phyloP scores from a whole-genome alignment of 257 asterid genomes.

The Gynochthodes officinalis region DNA sequence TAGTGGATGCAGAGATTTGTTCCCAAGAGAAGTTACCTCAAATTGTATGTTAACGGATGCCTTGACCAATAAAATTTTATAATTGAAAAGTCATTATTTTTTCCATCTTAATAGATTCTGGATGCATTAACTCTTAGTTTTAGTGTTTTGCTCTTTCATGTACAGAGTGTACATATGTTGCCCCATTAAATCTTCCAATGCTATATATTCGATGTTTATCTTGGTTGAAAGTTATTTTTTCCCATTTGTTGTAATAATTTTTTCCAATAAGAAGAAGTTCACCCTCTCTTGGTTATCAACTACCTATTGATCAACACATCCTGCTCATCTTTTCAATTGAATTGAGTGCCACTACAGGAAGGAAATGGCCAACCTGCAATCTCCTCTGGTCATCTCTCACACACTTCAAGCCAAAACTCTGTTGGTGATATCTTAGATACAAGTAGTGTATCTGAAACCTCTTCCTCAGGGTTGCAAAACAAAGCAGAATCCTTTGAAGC shows the following conservation, averaged over 20 bases:
- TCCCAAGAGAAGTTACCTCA: not conserved
- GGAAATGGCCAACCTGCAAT: slow-evolving; percentile 40
- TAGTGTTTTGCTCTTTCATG: not conserved
- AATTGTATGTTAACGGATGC: not conserved
- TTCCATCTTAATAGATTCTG: not conserved
- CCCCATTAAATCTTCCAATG: not conserved
- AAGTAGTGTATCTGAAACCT: slow-evolving; percentile 19
- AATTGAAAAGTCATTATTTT: not conserved
- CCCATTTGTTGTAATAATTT: no score
- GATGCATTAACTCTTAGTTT: not conserved
- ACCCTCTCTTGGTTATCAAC: not conserved
- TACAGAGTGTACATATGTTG: not conserved
- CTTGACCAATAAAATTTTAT: not conserved
- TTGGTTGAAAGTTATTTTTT: not conserved
- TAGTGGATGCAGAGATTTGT: not conserved
- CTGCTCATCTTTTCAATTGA: not conserved
- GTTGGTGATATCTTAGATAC: slow-evolving; percentile 31
- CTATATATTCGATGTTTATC: no score
- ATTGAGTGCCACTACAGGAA: slow-evolving; percentile 44
- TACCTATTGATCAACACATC: not conserved
- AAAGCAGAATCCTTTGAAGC: slow-evolving; percentile 26
- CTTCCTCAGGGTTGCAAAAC: slow-evolving; percentile 25
- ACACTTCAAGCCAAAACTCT: slow-evolving; percentile 52
- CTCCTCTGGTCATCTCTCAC: slow-evolving; percentile 41
- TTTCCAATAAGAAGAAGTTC: not conserved